Evolutionary conservation across 495 filamentous ascomycete genomes (phyloP), one percentile per base, ranked within the genome.

Genomic region (Pseudomonodictys pantanalensis): DNA sequence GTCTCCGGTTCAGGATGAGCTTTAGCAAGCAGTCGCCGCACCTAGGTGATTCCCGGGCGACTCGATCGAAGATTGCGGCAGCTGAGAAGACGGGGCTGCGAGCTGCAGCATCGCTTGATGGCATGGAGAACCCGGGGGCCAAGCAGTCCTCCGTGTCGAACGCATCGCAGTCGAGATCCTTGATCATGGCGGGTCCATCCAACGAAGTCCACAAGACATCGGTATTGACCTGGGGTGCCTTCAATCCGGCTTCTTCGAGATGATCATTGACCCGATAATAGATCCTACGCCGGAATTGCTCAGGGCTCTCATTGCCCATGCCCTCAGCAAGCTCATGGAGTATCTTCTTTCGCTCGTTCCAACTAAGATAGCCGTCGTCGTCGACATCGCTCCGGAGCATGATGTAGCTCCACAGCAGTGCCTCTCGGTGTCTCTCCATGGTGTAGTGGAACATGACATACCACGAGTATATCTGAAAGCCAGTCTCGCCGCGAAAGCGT

Each of bases 21-120:
- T 76, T 76, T 29, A 76, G 42, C 2, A 76, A 61, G 56, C 73
- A 75, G 60, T 76, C 74, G 35, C 74, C 74, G 50, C 74, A 76
- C 12, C 68, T 55, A 10, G 73, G 72, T 24, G 69, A 65, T 47
- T 74, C 64, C 22, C 68, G 62, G 12, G 74, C 60, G 9, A 75
- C 47, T 29, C 74, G 70, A 10, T 74, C 65, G 66, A 76, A 73
- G 53, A 76, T 64, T 25, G 69, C 65, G 9, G 73, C 66, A 1
- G 72, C 70, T 18, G 68, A 46, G 62, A 76, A 76, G 23, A 71
- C 71, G 1, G 68, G 69, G 58, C 72, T 75, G 6, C 39, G 15
- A n/a, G 71, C 54, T 3, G 51, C 56, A 7, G 65, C 51, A 50
- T 76, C 74, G 1, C 68, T 73, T 11, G 70, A 64, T 38, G 66